Conservation (phyloP, 2,329 filamentous ascomycete species). For the Phaeosphaeriaceae sp. region DNA sequence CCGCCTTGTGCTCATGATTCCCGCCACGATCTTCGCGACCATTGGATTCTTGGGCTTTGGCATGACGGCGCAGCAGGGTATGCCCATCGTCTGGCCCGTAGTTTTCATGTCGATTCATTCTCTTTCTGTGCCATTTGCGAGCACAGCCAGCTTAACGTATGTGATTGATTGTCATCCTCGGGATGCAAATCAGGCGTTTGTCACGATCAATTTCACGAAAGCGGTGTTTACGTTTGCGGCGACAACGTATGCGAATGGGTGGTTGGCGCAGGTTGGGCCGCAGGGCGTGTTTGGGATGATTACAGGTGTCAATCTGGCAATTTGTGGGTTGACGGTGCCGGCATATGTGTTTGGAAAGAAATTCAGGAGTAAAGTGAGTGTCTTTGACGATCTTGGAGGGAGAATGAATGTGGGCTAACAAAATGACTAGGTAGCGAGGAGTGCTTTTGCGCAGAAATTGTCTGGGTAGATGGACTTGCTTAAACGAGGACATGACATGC, state of each 20-base stretch:
- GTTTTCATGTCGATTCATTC: conserved; percentile 48
- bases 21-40: conserved; percentile 41
- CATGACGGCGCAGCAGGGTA: conserved; percentile 40
- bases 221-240: conserved; percentile 62
- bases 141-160: conserved; percentile 49
- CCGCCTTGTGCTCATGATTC: conserved; percentile 55
- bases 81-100: conserved; percentile 37
- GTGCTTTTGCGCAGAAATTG: conserved; percentile 26
- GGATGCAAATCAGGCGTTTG: conserved; percentile 52
- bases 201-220: conserved; percentile 53
- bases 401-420: not conserved
- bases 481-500: too few species aligned
- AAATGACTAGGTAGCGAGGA: conserved; percentile 21
- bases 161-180: conserved; percentile 51
- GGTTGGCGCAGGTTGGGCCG: conserved; percentile 60
- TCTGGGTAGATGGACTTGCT: conserved; percentile 7
- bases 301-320: conserved; percentile 71
- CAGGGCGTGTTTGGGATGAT: conserved; percentile 74
- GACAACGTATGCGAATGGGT: conserved; percentile 84
- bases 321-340: conserved; percentile 78
- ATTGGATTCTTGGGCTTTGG: conserved; percentile 53
- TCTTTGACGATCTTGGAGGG: not conserved
- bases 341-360: conserved; percentile 56
- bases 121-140: conserved; percentile 48
- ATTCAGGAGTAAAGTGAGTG: conserved; percentile 31